Percentiles rank a stretch among this genome's conserved stretches.
phyloP scores from a whole-genome alignment of 2,329 filamentous ascomycete genomes.

The Scedosporium apiospermum region DNA sequence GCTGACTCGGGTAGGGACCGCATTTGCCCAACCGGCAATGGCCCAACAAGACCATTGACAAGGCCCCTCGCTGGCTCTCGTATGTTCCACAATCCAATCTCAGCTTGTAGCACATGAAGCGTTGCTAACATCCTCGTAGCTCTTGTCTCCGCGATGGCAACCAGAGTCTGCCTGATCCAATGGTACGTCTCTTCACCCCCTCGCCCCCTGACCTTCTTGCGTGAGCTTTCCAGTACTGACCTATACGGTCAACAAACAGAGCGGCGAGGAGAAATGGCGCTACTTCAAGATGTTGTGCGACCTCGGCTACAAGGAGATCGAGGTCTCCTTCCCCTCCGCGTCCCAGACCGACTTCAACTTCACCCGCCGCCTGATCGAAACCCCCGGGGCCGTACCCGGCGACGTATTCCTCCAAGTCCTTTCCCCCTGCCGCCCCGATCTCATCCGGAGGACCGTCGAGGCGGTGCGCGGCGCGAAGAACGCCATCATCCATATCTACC shows the following conservation, averaged over 20 bases:
- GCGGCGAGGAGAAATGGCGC: slow-evolving; percentile 85
- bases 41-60: slow-evolving; percentile 73
- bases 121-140: slow-evolving; percentile 3
- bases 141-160: slow-evolving; percentile 70
- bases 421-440: slow-evolving; percentile 81
- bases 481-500: slow-evolving; percentile 89
- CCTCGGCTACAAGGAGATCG: slow-evolving; percentile 95
- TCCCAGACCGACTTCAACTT: slow-evolving; percentile 97
- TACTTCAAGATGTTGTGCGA: slow-evolving; percentile 94
- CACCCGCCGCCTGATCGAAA: slow-evolving; percentile 70
- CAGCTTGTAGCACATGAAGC: neutral
- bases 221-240: neutral
- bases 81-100: slow-evolving; percentile 46
- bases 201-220: neutral
- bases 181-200: slow-evolving; percentile 45
- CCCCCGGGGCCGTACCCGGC: slow-evolving; percentile 71
- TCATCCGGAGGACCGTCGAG: slow-evolving; percentile 84
- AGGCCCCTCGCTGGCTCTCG: slow-evolving; percentile 82
- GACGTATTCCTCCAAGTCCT: slow-evolving; percentile 91
- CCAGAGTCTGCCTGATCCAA: slow-evolving; percentile 85
- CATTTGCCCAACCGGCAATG: slow-evolving; percentile 67
- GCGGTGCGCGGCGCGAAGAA: slow-evolving; percentile 85
- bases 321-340: slow-evolving; percentile 89
- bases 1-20: slow-evolving; percentile 29
- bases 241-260: slow-evolving; percentile 38